Evolutionary conservation across 2,329 filamentous ascomycete species (phyloP).

Genomic region (Truncatella angustata): DNA sequence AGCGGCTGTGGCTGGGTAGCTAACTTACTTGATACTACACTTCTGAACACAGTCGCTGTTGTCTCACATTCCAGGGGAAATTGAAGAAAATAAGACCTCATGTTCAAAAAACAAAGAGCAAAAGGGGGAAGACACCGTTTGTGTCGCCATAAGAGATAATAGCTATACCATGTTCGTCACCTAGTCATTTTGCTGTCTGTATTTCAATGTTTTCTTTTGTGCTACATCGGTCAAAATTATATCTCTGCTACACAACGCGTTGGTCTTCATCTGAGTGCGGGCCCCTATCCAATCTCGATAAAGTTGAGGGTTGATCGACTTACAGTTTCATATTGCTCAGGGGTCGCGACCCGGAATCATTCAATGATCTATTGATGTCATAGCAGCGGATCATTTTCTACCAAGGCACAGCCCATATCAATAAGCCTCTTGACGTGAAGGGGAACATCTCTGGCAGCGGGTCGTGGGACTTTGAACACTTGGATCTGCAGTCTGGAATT

Average conservation of each 20-base stretch:
- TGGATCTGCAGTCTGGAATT: no score
- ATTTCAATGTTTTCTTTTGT: not conserved
- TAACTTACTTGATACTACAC: slow-evolving; percentile 3
- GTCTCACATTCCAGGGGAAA: slow-evolving; percentile 7
- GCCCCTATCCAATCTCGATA: not conserved
- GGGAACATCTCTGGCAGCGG: no score
- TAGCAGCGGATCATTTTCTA: not conserved
- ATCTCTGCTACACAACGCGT: not conserved
- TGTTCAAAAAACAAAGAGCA: not conserved
- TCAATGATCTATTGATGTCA: not conserved
- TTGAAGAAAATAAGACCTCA: not conserved
- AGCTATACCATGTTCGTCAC: not conserved
- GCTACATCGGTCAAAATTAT: not conserved
- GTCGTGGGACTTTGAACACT: no score
- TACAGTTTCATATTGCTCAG: not conserved
- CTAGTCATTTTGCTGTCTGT: not conserved
- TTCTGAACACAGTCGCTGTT: slow-evolving; percentile 4
- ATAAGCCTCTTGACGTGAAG: not conserved
- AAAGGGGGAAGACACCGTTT: not conserved
- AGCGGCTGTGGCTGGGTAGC: not conserved
- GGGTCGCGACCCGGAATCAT: not conserved
- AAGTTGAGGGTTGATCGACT: not conserved
- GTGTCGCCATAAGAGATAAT: not conserved
- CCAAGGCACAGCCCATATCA: not conserved
- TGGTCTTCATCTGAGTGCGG: not conserved